Base-by-base conservation (phyloP, 176 grass and related monocot genomes). In the Phragmites australis region DNA sequence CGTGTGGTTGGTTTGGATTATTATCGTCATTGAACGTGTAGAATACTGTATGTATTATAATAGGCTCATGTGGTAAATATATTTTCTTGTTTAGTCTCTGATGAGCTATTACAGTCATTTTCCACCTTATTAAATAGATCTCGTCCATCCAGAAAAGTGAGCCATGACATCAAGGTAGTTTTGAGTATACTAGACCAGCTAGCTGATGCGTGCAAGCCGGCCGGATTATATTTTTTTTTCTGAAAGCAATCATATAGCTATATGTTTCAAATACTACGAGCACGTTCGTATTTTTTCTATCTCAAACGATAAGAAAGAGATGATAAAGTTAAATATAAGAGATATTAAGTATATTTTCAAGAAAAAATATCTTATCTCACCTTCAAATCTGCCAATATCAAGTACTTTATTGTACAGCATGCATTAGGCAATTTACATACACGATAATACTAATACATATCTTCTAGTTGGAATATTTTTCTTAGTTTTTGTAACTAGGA, bases 221-320 rank as follows among this genome's bases (percentile, higher is more conserved):
- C 45, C 12, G 47, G 70, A 81, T 84, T 27, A 52, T 46, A 9
- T 56, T 80, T 75, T 56, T 80, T 75, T 84, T 80, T 53, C 43
- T 70, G 49, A 44, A 63, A 42, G 26, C 61, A 74, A 79, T 47
- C 34, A 70, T 27, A 39, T 8, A 40, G 48, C 14, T 44, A 74
- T 74, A n/a, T 62, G 21, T 61, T 59, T 43, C 27, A 72, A 65
- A 57, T 63, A 76, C 76, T 15, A 54, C 63, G n/a, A 54, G 70
- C 82, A 85, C 63, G 77, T 80, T 61, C 70, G 34, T 50, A 62
- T 74, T 13, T 63, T 19, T 55, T 30, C 76, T 74, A 80, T 68
- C 26, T 37, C 16, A 69, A 54, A 68, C 17, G 44, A 84, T 69
- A 75, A 65, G 57, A 18, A 54, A 44, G 40, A 46, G 13, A 45